Conservation (phyloP, 2,329 filamentous ascomycete genomes). For the Clonostachys sp. region DNA sequence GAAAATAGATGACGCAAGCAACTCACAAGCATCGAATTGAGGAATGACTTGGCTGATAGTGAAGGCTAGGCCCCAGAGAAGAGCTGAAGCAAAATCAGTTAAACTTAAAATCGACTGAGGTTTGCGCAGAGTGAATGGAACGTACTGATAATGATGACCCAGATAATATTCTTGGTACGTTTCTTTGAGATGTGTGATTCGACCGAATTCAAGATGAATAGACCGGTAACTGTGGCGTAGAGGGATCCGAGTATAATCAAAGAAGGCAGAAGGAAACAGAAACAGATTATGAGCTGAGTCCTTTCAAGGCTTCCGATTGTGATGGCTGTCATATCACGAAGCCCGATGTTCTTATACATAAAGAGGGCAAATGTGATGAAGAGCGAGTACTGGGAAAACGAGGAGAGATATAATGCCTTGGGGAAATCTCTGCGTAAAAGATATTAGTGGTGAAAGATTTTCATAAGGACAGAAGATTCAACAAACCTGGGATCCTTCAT, state of each 20-base stretch:
- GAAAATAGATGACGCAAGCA: neutral
- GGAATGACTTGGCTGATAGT: neutral
- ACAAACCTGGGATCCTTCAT: conserved; percentile 4
- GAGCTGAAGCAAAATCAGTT: neutral
- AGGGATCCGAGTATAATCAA: conserved; percentile 2
- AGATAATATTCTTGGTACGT: too few relatives aligned
- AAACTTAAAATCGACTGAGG: too few relatives aligned
- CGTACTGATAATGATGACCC: too few relatives aligned
- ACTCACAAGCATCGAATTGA: too few relatives aligned
- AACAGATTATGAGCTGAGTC: neutral
- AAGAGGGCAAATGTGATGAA: conserved; percentile 2
- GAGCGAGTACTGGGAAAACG: neutral
- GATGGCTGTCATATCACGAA: conserved; percentile 1
- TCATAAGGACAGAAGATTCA: neutral
- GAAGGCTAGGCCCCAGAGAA: conserved; percentile 2
- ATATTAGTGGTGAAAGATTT: neutral
- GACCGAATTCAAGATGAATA: neutral
- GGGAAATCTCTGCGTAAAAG: conserved; percentile 1
- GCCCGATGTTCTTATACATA: conserved; percentile 2
- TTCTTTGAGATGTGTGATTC: too few relatives aligned
- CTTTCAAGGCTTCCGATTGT: neutral
- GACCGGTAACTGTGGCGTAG: conserved; percentile 2
- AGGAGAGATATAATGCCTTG: conserved; percentile 2
- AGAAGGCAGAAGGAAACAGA: conserved; percentile 1
- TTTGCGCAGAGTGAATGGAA: too few relatives aligned